Percentiles rank a stretch among this genome's conserved stretches.
Conservation (phyloP, 2,329 filamentous ascomycete species). For the Ophiostoma australiae region DNA sequence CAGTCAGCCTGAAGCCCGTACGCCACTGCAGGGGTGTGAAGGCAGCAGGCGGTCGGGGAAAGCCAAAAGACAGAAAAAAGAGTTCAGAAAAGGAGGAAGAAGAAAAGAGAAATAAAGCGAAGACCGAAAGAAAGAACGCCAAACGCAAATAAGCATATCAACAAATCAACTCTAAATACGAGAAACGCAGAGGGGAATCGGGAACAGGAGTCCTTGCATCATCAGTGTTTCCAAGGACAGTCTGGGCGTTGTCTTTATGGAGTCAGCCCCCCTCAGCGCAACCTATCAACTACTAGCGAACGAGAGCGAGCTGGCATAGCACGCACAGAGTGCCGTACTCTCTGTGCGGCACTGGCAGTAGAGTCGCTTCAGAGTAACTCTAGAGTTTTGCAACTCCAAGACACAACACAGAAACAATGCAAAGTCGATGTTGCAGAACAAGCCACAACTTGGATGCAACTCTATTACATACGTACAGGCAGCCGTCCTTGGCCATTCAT, state of each 20-base stretch:
- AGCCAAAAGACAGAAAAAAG: neutral
- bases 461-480: no score
- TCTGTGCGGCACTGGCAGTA: neutral
- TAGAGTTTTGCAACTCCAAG: neutral
- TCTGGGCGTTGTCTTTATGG: neutral
- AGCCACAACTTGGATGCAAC: slow-evolving; percentile 6
- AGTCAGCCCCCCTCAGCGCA: neutral
- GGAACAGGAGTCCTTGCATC: slow-evolving; percentile 8
- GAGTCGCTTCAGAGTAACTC: no score
- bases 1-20: neutral
- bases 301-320: neutral
- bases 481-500: neutral
- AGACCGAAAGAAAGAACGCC: neutral
- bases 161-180: neutral
- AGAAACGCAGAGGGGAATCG: neutral
- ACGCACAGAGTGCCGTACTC: neutral
- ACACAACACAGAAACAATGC: neutral
- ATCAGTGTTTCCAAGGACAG: neutral
- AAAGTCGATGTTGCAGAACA: slow-evolving; percentile 10
- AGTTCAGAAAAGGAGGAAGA: neutral
- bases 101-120: neutral
- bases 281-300: neutral
- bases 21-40: slow-evolving; percentile 1
- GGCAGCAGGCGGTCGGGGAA: neutral
- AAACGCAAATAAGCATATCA: slow-evolving; percentile 10